Conservation (phyloP, 257 asterid genomes). For the Gentiana macrophylla region DNA sequence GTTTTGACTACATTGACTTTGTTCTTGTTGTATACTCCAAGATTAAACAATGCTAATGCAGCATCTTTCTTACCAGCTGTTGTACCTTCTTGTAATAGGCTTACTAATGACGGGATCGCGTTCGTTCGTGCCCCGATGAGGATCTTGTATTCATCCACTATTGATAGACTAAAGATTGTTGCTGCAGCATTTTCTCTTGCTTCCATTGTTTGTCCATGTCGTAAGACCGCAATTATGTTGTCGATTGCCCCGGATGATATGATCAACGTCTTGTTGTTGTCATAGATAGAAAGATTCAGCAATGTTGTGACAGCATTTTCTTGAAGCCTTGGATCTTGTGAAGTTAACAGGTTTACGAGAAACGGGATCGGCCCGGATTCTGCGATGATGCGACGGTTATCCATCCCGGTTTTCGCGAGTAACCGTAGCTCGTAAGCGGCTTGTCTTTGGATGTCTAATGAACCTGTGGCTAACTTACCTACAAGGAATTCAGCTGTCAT, state of each 20-base stretch:
- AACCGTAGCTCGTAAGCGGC: conserved; percentile 77
- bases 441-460: conserved; percentile 67
- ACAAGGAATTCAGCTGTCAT: conserved; percentile 72
- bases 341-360: conserved; percentile 42
- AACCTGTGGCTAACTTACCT: conserved; percentile 72
- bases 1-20: conserved; percentile 33
- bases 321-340: conserved; percentile 54
- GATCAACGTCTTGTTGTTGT: conserved; percentile 62
- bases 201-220: conserved; percentile 56
- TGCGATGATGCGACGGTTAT: conserved; percentile 71
- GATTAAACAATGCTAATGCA: conserved; percentile 76
- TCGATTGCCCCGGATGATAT: conserved; percentile 76
- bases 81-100: conserved; percentile 63
- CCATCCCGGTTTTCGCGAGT: conserved; percentile 84
- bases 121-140: conserved; percentile 46
- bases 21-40: conserved; percentile 47
- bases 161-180: conserved; percentile 65
- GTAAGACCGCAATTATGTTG: conserved; percentile 40
- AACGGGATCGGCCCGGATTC: conserved; percentile 87
- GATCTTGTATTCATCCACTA: conserved; percentile 52
- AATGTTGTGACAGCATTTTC: conserved; percentile 83
- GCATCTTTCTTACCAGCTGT: conserved; percentile 71
- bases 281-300: conserved; percentile 72
- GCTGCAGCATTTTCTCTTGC: conserved; percentile 90
- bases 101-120: conserved; percentile 60